A percentile compares a stretch with the other conserved stretches of the same genome.
phyloP scores from a whole-genome alignment of 2,329 filamentous ascomycete species.

The Fusarium chuoi region DNA sequence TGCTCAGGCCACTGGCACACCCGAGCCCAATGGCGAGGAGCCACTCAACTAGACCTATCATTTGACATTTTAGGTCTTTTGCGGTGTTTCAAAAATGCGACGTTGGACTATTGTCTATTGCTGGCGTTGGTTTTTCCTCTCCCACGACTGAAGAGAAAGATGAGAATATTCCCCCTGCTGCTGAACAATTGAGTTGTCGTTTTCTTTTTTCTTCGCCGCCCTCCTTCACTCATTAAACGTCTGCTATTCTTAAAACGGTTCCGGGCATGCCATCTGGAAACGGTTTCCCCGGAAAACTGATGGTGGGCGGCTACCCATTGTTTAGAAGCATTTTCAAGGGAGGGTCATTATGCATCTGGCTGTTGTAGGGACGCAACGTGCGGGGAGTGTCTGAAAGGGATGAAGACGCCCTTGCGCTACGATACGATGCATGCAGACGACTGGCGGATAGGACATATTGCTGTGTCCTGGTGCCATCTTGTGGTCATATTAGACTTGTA shows the following conservation, averaged over 20 bases:
- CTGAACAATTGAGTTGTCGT: conserved; percentile 51
- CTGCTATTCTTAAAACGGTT: conserved; percentile 47
- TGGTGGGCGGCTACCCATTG: conserved; percentile 25
- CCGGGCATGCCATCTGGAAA: conserved; percentile 38
- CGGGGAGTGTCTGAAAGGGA: conserved; percentile 32
- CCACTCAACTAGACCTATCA: conserved; percentile 58
- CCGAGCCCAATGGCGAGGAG: conserved; percentile 65
- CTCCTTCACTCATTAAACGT: conserved; percentile 42
- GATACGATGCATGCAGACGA: conserved; percentile 35
- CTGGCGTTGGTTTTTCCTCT: conserved; percentile 61
- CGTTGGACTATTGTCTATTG: conserved; percentile 58
- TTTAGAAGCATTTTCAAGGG: conserved; percentile 32
- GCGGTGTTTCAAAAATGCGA: conserved; percentile 52
- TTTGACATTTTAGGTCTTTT: conserved; percentile 46
- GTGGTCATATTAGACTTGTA: conserved; percentile 36
- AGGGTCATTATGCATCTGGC: conserved; percentile 30
- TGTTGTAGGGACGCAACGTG: conserved; percentile 36
- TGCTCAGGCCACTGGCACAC: conserved; percentile 54
- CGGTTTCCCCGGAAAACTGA: conserved; percentile 23
- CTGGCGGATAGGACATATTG: conserved; percentile 26
- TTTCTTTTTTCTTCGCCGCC: conserved; percentile 50
- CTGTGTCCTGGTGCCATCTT: conserved; percentile 23
- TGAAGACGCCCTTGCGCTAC: conserved; percentile 36
- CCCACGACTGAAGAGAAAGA: conserved; percentile 56
- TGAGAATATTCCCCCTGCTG: conserved; percentile 56